Percentiles rank a stretch among this genome's conserved stretches.
These are phyloP conservation scores for Penicillium daleae DNA, from an alignment of 495 filamentous ascomycete species.

Conservation along the genomic window DNA sequence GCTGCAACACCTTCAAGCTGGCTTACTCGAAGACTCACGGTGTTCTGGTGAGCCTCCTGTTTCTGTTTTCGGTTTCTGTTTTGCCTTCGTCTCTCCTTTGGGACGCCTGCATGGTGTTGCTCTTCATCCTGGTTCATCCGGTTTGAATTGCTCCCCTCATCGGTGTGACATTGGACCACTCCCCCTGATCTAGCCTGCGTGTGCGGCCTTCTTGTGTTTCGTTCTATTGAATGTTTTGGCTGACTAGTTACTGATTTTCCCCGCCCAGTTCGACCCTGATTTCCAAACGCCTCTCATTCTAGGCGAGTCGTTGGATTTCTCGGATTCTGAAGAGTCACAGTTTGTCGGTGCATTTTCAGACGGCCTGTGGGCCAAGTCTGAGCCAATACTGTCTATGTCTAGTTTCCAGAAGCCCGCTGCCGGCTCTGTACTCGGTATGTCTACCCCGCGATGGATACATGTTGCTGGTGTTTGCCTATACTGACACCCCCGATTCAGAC, in stretches of 20 bases:
- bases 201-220: not conserved
- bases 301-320: slow-evolving; percentile 57
- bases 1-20: slow-evolving; percentile 58
- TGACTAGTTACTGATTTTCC: slow-evolving; percentile 26
- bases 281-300: slow-evolving; percentile 58
- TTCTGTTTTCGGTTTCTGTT: slow-evolving; percentile 18
- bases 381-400: slow-evolving; percentile 58
- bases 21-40: slow-evolving; percentile 56
- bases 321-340: slow-evolving; percentile 53
- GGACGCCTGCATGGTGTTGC: slow-evolving; percentile 31
- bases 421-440: slow-evolving; percentile 48
- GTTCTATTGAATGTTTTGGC: slow-evolving; percentile 8
- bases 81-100: slow-evolving; percentile 24
- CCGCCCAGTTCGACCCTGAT: slow-evolving; percentile 46
- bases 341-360: slow-evolving; percentile 52
- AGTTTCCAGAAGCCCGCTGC: slow-evolving; percentile 50
- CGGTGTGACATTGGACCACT: not conserved
- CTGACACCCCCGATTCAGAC: slow-evolving; percentile 29
- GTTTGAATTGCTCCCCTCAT: slow-evolving; percentile 27
- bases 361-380: slow-evolving; percentile 58
- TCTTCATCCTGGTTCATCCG: slow-evolving; percentile 15
- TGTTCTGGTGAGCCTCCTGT: slow-evolving; percentile 52
- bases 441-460: not conserved
- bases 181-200: not conserved
- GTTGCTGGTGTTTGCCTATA: not conserved